A percentile compares a stretch with the other conserved stretches of the same genome.
These are phyloP conservation scores for Cenococcum geophilum DNA, from an alignment of 495 filamentous ascomycete species.

Conservation along the genomic window DNA sequence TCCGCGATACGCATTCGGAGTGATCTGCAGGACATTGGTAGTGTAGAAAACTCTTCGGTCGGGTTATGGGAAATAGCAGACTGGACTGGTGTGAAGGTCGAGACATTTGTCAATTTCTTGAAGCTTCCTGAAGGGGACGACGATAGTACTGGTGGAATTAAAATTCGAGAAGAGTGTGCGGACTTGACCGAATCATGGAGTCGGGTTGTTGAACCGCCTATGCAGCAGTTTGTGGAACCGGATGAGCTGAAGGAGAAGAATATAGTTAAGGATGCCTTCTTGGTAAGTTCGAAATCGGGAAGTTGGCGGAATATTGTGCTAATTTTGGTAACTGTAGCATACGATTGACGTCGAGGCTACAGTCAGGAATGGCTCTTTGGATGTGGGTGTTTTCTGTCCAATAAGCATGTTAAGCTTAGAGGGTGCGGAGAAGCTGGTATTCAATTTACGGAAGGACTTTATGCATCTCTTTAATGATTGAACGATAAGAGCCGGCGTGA, in stretches of 20 bases:
- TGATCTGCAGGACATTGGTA: slow-evolving; percentile 44
- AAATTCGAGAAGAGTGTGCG: slow-evolving; percentile 16
- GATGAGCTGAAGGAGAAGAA: slow-evolving; percentile 25
- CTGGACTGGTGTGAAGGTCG: slow-evolving; percentile 46
- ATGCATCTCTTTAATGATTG: slow-evolving; percentile 5
- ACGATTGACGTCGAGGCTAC: slow-evolving; percentile 52
- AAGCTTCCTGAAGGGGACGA: slow-evolving; percentile 34
- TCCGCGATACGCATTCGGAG: slow-evolving; percentile 43
- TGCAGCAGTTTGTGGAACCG: slow-evolving; percentile 19
- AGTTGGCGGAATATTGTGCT: background rate
- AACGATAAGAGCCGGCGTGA: too few relatives aligned
- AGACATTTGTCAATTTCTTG: slow-evolving; percentile 55
- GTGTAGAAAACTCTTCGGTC: slow-evolving; percentile 37
- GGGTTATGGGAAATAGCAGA: slow-evolving; percentile 41
- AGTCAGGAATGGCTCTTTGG: slow-evolving; percentile 42
- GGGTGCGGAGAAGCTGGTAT: slow-evolving; percentile 30
- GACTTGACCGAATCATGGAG: slow-evolving; percentile 10
- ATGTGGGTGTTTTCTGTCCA: slow-evolving; percentile 51
- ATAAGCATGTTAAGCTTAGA: slow-evolving; percentile 37
- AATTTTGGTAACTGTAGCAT: slow-evolving; percentile 38
- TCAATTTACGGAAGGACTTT: slow-evolving; percentile 25
- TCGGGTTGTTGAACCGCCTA: slow-evolving; percentile 7
- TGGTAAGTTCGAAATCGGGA: slow-evolving; percentile 30
- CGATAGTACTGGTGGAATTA: background rate
- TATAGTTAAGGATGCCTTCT: slow-evolving; percentile 31